Base-by-base conservation (phyloP, 441 rosid species). In the Pelargonium citronellum region DNA sequence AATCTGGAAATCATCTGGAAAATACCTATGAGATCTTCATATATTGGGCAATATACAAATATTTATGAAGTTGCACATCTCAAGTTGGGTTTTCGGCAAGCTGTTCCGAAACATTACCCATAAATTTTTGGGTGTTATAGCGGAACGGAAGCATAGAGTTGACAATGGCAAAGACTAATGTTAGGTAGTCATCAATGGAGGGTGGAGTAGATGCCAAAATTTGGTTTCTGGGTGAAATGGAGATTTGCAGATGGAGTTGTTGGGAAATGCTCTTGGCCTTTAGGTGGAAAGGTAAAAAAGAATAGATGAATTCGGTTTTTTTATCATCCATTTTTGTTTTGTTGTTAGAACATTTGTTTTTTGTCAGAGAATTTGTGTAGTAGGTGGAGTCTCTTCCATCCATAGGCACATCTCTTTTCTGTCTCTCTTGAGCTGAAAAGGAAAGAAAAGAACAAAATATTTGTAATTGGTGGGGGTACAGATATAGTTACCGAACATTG, bases 1-100 rank as follows among this genome's bases (percentile, higher is more conserved):
- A 79, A 91, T 94, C 44, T 94, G 98, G 98, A 90, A 91, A 78
- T 94, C 98, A 71, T 94, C 98, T 19, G 97, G 98, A 69, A 91
- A 91, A 75, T 93, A 89, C 79, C 77, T 87, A 53, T 92, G 80
- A 89, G 73, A 61, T 70, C 30, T 27, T 4, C 69, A 49, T 12
- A 49, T 0, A 2, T 49, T 49, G 55, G 15, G 55, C 17, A 49
- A 49, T 49, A 49, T 12, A 1, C 55, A n/a, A 49, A 49, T 22
- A 22, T 27, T 1, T 27, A 27, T 27, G 30, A 27, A 27, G 30
- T 27, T 27, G 30, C 30, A 27, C 30, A 1, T 27, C 30, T 27
- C 30, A 27, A 27, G 30, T 27, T 27, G 30, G 30, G 30, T 27
- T 27, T 27, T 27, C 30, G 1, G 30, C 30, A 27, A 27, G 30